phyloP scores from a whole-genome alignment of 495 filamentous ascomycete genomes.

The Staphylotrichum tortipilum region DNA sequence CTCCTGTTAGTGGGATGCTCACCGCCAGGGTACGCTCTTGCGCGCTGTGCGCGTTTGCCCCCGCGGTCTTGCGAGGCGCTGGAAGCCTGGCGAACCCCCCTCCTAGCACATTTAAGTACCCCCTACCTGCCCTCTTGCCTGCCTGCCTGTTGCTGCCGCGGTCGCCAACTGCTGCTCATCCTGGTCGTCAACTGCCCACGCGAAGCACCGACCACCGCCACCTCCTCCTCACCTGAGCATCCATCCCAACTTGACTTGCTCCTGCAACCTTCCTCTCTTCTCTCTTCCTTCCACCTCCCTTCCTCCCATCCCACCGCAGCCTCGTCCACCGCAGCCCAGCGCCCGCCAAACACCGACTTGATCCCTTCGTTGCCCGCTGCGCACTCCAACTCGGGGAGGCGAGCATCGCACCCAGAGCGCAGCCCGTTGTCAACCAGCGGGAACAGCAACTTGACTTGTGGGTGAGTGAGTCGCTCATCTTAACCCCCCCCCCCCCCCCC shows the following conservation, averaged over 20 bases:
- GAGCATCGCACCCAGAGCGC: not conserved
- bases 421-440: not conserved
- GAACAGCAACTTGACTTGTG: no score
- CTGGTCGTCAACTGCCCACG: not conserved
- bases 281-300: not conserved
- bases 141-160: not conserved
- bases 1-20: conserved; percentile 18
- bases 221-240: not conserved
- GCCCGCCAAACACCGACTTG: not conserved
- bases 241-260: not conserved
- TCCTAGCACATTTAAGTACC: conserved; percentile 22
- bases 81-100: conserved; percentile 21
- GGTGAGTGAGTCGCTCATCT: no score
- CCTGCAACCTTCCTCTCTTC: no score
- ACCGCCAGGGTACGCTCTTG: conserved; percentile 8
- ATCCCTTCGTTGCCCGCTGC: not conserved
- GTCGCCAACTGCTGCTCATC: not conserved
- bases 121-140: conserved; percentile 11
- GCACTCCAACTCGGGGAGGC: not conserved
- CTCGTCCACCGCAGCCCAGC: no score
- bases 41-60: conserved; percentile 4
- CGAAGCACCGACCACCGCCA: not conserved
- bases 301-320: not conserved
- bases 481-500: no score
- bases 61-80: conserved; percentile 15